Percentiles rank a stretch among this genome's conserved stretches.
Conservation (phyloP, 2,329 filamentous ascomycete species). For the Alternaria brassicicola region DNA sequence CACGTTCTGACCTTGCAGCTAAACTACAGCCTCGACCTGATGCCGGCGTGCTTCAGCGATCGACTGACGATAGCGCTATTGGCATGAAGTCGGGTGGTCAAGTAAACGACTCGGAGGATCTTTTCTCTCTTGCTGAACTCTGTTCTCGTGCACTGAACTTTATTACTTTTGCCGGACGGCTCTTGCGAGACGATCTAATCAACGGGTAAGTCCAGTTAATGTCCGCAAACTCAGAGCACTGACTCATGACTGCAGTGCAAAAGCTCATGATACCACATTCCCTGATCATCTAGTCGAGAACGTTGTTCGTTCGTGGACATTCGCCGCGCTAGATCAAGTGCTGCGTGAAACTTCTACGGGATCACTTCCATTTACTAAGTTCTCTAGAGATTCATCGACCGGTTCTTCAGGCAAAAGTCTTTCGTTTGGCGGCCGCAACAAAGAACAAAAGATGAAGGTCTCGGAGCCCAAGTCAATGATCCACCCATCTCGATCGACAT, state of each 20-base stretch:
- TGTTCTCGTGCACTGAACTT: slow-evolving; percentile 84
- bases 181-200: slow-evolving; percentile 78
- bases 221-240: slow-evolving; percentile 8
- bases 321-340: slow-evolving; percentile 76
- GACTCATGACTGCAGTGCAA: slow-evolving; percentile 36
- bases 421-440: slow-evolving; percentile 54
- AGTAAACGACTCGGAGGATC: slow-evolving; percentile 70
- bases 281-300: slow-evolving; percentile 69
- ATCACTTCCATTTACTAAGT: slow-evolving; percentile 66
- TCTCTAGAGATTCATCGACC: slow-evolving; percentile 28
- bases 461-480: slow-evolving; percentile 74
- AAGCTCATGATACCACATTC: slow-evolving; percentile 31
- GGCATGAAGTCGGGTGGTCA: slow-evolving; percentile 31
- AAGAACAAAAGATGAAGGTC: slow-evolving; percentile 67
- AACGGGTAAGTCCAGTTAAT: slow-evolving; percentile 57
- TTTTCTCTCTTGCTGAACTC: slow-evolving; percentile 82
- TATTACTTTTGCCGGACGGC: slow-evolving; percentile 77
- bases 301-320: slow-evolving; percentile 77
- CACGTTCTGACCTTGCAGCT: slow-evolving; percentile 50
- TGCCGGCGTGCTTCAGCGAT: slow-evolving; percentile 32
- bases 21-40: slow-evolving; percentile 42
- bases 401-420: slow-evolving; percentile 55
- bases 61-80: slow-evolving; percentile 40
- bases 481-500: slow-evolving; percentile 70
- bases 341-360: slow-evolving; percentile 75